Base-by-base conservation (phyloP, 176 grass and related monocot genomes). In the Poa pratensis region DNA sequence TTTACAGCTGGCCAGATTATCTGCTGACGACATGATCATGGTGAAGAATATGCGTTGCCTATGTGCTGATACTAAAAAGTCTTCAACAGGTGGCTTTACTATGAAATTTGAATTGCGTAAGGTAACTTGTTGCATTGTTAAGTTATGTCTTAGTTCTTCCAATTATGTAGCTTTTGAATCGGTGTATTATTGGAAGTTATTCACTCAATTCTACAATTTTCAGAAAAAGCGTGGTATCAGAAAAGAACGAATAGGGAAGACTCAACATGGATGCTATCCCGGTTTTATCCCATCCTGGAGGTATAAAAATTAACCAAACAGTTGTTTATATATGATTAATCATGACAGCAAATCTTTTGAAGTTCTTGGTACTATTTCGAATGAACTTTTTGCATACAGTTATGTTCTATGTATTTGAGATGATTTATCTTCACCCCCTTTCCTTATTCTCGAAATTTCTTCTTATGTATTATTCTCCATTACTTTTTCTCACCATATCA, bases 231-330 rank as follows among this genome's bases (percentile, higher is more conserved):
- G 80, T 83, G 82, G 86, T 79, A 46, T 89, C 50, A 92, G 92
- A 66, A 92, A 97, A 87, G 92, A 97, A 40, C 84, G 89, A 60
- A 84, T 70, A 22, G 81, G 86, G 92, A 97, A 74, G 90, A 89
- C 58, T 89, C 88, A 77, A 87, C 87, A 63, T 94, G 92, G 94
- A 86, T 79, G 60, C 74, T 92, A 10, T 97, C 92, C 63, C 76
- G 86, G 24, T 97, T 97, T 97, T 94, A 97, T 89, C 94, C 92
- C 75, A 40, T 97, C 61, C 87, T 97, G 28, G 94, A 94, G 94
- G 94, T 97, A 70, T 18, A 67, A 66, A 66, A 73, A 69, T 68
- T 24, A 75, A 7, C 9, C 34, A 72, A 87, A 27, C n/a, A 80
- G 48, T 83, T 43, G 19, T 51, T 7, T 85, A 8, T 76, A 7